These are phyloP conservation scores for Jaenimonas drosophilae DNA, from an alignment of 208 protist species.

Conservation along the genomic window DNA sequence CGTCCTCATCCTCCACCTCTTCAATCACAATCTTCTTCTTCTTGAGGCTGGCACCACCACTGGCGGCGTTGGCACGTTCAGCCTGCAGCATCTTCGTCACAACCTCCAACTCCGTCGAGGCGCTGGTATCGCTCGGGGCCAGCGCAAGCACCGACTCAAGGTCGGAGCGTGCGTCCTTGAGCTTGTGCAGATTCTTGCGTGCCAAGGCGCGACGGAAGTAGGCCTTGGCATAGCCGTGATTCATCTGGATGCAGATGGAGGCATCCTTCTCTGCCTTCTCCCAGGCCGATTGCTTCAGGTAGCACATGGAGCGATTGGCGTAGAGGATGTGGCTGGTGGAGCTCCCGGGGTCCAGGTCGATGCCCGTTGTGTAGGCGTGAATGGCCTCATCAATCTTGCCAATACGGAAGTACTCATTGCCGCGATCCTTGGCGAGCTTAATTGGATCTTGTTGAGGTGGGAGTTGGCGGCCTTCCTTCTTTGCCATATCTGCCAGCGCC, in stretches of 20 bases:
- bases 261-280: constrained; percentile 73
- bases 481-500: constrained; percentile 27
- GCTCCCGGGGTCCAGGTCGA: constrained; percentile 71
- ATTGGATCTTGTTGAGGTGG: constrained; percentile 32
- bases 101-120: constrained; percentile 51
- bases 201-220: constrained; percentile 83
- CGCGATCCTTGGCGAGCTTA: constrained; percentile 59
- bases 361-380: constrained; percentile 69
- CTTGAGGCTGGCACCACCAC: not conserved
- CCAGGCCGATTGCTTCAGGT: constrained; percentile 70
- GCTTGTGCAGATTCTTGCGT: constrained; percentile 68
- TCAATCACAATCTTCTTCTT: constrained; percentile 79
- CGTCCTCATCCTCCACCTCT: constrained; percentile 81
- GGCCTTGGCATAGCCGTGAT: constrained; percentile 76
- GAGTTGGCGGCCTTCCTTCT: constrained; percentile 11
- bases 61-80: constrained; percentile 22
- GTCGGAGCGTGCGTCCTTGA: constrained; percentile 77
- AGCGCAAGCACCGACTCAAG: constrained; percentile 81
- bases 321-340: constrained; percentile 65
- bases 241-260: constrained; percentile 63
- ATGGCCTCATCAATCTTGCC: constrained; percentile 69
- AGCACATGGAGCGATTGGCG: constrained; percentile 80
- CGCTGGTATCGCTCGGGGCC: constrained; percentile 47
- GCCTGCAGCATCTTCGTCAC: constrained; percentile 68
- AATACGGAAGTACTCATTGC: constrained; percentile 77